Percentiles rank a stretch among this genome's conserved stretches.
These are phyloP conservation scores for Pythium graminicola DNA, from an alignment of 352 stramenopile genomes.

Conservation along the genomic window DNA sequence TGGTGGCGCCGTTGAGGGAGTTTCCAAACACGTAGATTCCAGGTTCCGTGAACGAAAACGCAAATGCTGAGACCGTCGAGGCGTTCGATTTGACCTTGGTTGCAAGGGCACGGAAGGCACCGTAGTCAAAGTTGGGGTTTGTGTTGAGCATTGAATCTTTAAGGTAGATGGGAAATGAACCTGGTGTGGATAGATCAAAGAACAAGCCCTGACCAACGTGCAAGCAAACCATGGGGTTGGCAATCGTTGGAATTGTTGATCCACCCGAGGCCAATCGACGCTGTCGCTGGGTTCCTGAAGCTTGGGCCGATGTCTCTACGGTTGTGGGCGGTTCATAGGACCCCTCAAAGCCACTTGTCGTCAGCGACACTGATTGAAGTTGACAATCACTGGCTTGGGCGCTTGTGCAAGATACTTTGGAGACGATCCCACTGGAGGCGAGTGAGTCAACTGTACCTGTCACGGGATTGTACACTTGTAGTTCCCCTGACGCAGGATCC, in stretches of 20 bases:
- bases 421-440: slow-evolving; percentile 33
- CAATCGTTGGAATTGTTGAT: slow-evolving; percentile 28
- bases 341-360: slow-evolving; percentile 47
- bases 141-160: slow-evolving; percentile 95
- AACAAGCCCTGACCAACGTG: slow-evolving; percentile 70
- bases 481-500: slow-evolving; percentile 25
- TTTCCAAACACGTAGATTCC: slow-evolving; percentile 89
- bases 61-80: slow-evolving; percentile 66
- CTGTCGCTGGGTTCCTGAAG: background rate
- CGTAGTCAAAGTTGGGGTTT: slow-evolving; percentile 89
- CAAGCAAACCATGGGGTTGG: slow-evolving; percentile 87
- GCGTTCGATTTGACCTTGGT: slow-evolving; percentile 53
- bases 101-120: slow-evolving; percentile 69
- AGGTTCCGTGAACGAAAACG: slow-evolving; percentile 78
- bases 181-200: slow-evolving; percentile 79
- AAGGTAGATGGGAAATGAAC: slow-evolving; percentile 88
- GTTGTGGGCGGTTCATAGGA: slow-evolving; percentile 46
- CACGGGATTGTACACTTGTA: slow-evolving; percentile 61
- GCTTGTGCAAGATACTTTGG: slow-evolving; percentile 40
- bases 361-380: slow-evolving; percentile 46
- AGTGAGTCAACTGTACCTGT: slow-evolving; percentile 25
- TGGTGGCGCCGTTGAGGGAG: slow-evolving; percentile 53
- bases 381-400: slow-evolving; percentile 32
- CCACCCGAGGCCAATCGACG: slow-evolving; percentile 10
- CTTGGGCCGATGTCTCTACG: slow-evolving; percentile 14